phyloP scores from a whole-genome alignment of 805 yeast genomes.

The Tetrapisispora fleetii region DNA sequence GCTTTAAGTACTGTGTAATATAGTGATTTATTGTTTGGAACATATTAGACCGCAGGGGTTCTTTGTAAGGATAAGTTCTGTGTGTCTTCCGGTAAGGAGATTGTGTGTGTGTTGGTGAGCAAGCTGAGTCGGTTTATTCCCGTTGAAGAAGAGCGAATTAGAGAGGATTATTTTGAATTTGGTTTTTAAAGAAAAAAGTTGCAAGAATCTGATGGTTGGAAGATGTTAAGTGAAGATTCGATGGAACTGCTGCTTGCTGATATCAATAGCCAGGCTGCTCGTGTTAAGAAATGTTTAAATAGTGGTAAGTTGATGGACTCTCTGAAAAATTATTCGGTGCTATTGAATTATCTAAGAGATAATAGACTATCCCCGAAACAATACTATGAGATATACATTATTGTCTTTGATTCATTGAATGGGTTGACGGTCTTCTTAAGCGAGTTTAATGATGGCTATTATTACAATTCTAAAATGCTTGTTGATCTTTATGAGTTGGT shows the following conservation, averaged over 20 bases:
- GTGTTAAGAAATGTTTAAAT: constrained; percentile 66
- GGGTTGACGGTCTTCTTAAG: constrained; percentile 51
- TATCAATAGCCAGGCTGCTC: constrained; percentile 57
- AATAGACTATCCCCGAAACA: constrained; percentile 71
- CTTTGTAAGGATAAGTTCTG: too few relatives aligned
- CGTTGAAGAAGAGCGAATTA: too few relatives aligned
- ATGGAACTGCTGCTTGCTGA: neutral
- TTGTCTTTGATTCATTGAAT: constrained; percentile 72
- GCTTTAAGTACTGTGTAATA: too few relatives aligned
- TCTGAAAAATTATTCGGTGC: constrained; percentile 72
- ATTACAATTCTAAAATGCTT: constrained; percentile 27
- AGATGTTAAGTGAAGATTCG: neutral
- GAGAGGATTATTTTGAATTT: too few relatives aligned
- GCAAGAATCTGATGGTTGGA: neutral
- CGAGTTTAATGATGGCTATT: constrained; percentile 38
- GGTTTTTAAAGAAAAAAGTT: too few relatives aligned
- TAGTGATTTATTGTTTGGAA: too few relatives aligned
- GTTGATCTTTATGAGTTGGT: constrained; percentile 89
- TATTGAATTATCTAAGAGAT: constrained; percentile 72
- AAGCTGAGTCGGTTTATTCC: too few relatives aligned
- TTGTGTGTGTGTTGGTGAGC: too few relatives aligned
- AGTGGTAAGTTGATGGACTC: constrained; percentile 74
- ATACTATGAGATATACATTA: constrained; percentile 82
- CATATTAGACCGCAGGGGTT: too few relatives aligned
- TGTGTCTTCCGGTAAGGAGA: too few relatives aligned